Evolutionary conservation across 1,139 yeast species (phyloP).

Genomic region (Saccharomyces pastorianus): DNA sequence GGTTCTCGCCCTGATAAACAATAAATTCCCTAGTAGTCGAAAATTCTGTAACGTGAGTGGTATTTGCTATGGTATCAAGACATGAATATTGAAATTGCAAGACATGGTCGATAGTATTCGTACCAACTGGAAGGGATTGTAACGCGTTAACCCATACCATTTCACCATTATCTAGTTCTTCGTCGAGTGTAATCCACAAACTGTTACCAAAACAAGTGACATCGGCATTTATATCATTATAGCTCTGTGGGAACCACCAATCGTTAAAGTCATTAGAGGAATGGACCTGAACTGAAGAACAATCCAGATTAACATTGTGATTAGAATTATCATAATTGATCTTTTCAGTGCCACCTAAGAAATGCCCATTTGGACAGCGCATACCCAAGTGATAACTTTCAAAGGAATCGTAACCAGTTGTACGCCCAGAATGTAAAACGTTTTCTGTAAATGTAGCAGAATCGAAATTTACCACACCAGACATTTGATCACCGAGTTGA

Average conservation of each 20-base stretch:
- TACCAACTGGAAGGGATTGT: conserved; percentile 19
- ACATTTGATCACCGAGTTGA: conserved; percentile 16
- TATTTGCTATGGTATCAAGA: conserved; percentile 22
- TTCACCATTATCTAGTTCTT: conserved; percentile 15
- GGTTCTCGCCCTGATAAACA: conserved; percentile 15
- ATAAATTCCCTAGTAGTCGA: conserved; percentile 14
- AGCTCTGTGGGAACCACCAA: conserved; percentile 27
- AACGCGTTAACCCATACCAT: conserved; percentile 26
- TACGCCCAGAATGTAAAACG: conserved; percentile 23
- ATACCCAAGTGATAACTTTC: conserved; percentile 31
- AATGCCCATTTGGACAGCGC: conserved; percentile 28
- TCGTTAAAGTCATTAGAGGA: conserved; percentile 28
- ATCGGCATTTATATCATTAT: conserved; percentile 12
- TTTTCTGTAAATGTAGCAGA: conserved; percentile 15
- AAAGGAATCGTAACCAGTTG: conserved; percentile 27
- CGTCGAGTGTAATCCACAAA: conserved; percentile 16
- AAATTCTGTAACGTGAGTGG: conserved; percentile 19
- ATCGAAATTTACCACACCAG: conserved; percentile 25
- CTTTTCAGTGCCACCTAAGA: conserved; percentile 24
- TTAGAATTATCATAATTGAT: conserved; percentile 21
- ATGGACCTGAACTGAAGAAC: conserved; percentile 25
- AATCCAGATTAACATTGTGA: conserved; percentile 22
- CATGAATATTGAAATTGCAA: conserved; percentile 23
- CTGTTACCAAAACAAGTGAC: conserved; percentile 19
- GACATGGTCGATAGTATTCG: conserved; percentile 20